These are phyloP conservation scores for Tetrahymena malaccensis DNA, from an alignment of 73 alveolate species.

Conservation along the genomic window DNA sequence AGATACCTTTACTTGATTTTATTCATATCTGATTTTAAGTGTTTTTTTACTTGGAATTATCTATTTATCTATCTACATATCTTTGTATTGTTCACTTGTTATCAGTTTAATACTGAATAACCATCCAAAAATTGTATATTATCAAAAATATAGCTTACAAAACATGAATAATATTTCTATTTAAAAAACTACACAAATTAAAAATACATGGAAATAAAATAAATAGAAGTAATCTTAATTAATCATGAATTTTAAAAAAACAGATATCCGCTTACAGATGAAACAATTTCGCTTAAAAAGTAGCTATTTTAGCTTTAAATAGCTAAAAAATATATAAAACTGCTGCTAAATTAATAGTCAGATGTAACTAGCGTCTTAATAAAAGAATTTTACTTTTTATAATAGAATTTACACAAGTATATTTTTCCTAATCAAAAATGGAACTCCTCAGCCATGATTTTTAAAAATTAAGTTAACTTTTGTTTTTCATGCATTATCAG, in stretches of 20 bases:
- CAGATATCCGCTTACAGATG: background rate
- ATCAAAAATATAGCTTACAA: background rate
- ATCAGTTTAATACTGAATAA: background rate
- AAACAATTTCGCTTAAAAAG: background rate
- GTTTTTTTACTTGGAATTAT: background rate
- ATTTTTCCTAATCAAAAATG: no score
- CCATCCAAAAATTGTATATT: background rate
- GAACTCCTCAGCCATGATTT: no score
- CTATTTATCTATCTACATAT: background rate
- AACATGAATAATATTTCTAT: background rate
- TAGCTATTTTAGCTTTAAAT: background rate
- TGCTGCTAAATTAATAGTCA: background rate
- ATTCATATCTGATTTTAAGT: background rate
- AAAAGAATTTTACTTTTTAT: no score
- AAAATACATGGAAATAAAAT: background rate
- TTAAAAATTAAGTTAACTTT: no score
- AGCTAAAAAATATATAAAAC: background rate
- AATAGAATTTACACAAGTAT: no score
- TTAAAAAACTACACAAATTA: background rate
- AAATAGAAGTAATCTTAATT: background rate
- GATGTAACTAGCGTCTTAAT: background rate
- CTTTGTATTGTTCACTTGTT: background rate
- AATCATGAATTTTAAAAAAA: no score
- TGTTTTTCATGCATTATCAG: no score
- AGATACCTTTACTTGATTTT: background rate